Evolutionary conservation across 169 alveolate genomes (phyloP).

Genomic region (Plasmodium knowlesi): DNA sequence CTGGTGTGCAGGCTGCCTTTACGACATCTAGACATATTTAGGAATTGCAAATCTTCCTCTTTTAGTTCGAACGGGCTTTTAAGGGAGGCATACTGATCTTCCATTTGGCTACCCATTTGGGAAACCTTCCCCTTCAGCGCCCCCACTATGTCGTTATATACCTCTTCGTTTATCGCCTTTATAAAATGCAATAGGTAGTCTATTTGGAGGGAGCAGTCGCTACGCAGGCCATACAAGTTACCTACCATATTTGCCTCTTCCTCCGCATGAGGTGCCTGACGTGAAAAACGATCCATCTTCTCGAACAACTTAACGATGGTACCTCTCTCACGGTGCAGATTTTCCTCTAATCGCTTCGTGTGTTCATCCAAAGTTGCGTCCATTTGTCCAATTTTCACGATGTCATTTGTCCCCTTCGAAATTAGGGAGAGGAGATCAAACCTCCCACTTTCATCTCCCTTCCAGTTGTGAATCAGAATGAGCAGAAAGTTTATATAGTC

Average conservation of each 20-base stretch:
- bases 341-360: constrained; percentile 1
- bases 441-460: not conserved
- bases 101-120: not conserved
- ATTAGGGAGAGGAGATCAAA: not conserved
- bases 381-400: not conserved
- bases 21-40: not conserved
- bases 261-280: not conserved
- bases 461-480: not conserved
- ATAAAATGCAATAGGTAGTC: constrained; percentile 23
- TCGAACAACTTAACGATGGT: constrained; percentile 12
- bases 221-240: not conserved
- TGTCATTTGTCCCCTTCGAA: constrained; percentile 10
- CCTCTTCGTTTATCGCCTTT: constrained; percentile 18
- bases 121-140: not conserved
- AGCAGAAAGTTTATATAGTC: constrained; percentile 29
- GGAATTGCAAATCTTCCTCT: constrained; percentile 30
- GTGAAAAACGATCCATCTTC: not conserved
- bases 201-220: not conserved
- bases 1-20: not conserved
- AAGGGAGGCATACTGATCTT: not conserved
- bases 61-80: constrained; percentile 9
- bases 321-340: not conserved
- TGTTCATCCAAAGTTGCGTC: constrained; percentile 21
- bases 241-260: not conserved
- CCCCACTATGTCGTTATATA: constrained; percentile 11